phyloP scores from a whole-genome alignment of 331 rosid genomes.

The Rosa hybrid region DNA sequence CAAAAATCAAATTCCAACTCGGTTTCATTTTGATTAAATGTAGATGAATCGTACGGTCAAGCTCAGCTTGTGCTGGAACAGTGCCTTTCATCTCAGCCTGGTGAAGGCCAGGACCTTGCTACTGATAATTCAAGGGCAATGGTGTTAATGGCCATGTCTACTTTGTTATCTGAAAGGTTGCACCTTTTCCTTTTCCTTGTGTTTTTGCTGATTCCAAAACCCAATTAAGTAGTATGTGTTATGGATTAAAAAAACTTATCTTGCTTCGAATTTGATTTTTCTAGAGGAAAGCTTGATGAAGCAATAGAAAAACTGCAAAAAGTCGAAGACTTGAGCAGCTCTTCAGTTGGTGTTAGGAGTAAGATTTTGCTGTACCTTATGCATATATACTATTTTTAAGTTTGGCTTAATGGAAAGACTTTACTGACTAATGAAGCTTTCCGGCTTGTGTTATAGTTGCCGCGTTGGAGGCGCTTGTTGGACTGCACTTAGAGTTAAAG shows the following conservation, averaged over 20 bases:
- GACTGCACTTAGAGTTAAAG: conserved; percentile 68
- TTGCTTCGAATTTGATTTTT: conserved; percentile 1
- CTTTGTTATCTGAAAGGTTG: conserved; percentile 78
- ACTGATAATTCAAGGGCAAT: conserved; percentile 64
- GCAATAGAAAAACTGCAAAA: conserved; percentile 69
- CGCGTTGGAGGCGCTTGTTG: conserved; percentile 84
- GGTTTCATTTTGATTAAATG: neutral
- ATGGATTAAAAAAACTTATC: conserved; percentile 11
- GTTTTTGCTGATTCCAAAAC: neutral
- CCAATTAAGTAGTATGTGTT: conserved; percentile 7
- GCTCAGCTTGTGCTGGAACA: conserved; percentile 68
- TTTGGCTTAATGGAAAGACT: neutral
- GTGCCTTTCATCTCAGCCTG: conserved; percentile 58
- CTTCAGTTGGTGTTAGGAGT: conserved; percentile 73
- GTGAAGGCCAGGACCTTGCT: conserved; percentile 45
- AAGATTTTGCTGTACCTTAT: neutral
- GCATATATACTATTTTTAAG: conserved; percentile 8
- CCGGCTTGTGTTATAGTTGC: conserved; percentile 60
- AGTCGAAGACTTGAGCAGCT: conserved; percentile 54
- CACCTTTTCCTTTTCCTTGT: neutral
- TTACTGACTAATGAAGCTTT: conserved; percentile 15
- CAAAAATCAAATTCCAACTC: neutral
- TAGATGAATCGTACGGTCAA: conserved; percentile 76
- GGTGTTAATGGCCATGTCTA: conserved; percentile 73
- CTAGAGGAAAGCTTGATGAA: conserved; percentile 58